Conservation (phyloP, 257 asterid species). For the Nicotiana obtusifolia region DNA sequence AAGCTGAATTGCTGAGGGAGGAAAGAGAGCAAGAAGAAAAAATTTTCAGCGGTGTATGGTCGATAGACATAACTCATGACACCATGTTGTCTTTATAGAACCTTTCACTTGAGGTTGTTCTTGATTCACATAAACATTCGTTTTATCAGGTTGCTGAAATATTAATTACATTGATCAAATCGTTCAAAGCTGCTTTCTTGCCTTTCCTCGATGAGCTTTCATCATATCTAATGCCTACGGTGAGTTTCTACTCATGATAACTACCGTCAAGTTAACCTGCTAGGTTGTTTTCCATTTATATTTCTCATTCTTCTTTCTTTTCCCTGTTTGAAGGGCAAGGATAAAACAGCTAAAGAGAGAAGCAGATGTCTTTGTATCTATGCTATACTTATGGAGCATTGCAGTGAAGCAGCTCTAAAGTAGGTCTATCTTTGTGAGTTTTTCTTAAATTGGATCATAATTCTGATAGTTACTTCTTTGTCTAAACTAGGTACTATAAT, state of each 20-base stretch:
- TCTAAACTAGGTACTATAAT: conserved; percentile 61
- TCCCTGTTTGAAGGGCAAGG: conserved; percentile 56
- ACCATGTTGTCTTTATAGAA: too few relatives aligned
- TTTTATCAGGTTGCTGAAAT: conserved; percentile 5
- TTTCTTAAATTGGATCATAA: conserved; percentile 29
- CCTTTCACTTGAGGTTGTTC: too few relatives aligned
- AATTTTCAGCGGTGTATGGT: too few relatives aligned
- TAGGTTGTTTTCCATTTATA: too few relatives aligned
- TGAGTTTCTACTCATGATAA: conserved; percentile 27
- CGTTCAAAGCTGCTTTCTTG: conserved; percentile 76
- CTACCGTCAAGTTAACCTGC: neutral
- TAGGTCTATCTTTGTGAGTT: too few relatives aligned
- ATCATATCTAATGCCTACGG: conserved; percentile 87
- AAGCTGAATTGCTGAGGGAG: too few relatives aligned
- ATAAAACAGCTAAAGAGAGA: conserved; percentile 86
- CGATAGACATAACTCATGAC: too few relatives aligned
- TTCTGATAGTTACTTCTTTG: conserved; percentile 18
- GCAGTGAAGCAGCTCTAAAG: conserved; percentile 22
- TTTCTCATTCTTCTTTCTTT: too few relatives aligned
- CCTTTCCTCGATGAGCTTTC: conserved; percentile 85
- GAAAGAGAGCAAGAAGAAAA: too few relatives aligned
- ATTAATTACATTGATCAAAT: conserved; percentile 75
- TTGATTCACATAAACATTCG: too few relatives aligned
- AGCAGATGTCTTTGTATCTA: conserved; percentile 82
- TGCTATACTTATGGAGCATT: conserved; percentile 93